A percentile compares a stretch with the other conserved stretches of the same genome.
phyloP scores from a whole-genome alignment of 306 rosid genomes.

The Cicer chorassanicum region DNA sequence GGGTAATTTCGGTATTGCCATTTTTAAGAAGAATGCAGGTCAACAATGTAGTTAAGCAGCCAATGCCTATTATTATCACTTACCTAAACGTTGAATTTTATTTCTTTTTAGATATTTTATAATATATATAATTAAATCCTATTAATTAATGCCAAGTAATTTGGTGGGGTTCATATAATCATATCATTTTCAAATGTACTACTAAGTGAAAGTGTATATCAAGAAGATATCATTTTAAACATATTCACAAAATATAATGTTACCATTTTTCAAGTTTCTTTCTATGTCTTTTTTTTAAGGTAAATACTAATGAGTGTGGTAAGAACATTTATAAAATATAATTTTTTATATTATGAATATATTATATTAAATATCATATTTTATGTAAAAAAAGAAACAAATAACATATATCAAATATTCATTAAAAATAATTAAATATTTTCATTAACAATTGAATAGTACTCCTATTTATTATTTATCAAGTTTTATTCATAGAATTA shows the following conservation, averaged over 20 bases:
- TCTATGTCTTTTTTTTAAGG: not conserved
- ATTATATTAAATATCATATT: too few relatives aligned
- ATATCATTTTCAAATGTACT: conserved; percentile 14
- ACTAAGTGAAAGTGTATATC: not conserved
- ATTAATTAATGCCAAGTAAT: not conserved
- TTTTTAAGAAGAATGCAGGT: conserved; percentile 12
- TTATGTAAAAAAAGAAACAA: too few relatives aligned
- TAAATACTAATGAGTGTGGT: not conserved
- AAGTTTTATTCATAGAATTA: too few relatives aligned
- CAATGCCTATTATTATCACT: not conserved
- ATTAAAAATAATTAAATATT: too few relatives aligned
- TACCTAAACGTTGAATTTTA: conserved; percentile 40
- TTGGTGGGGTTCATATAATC: not conserved
- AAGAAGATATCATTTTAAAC: not conserved
- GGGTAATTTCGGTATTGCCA: conserved; percentile 18
- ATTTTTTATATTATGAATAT: too few relatives aligned
- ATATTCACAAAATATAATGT: not conserved
- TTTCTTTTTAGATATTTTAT: not conserved
- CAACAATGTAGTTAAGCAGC: conserved; percentile 35
- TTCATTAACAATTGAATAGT: too few relatives aligned
- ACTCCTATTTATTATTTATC: too few relatives aligned
- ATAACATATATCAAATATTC: too few relatives aligned
- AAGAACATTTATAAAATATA: not conserved
- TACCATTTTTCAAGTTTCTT: not conserved
- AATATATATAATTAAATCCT: not conserved